phyloP scores from a whole-genome alignment of 2,329 filamentous ascomycete genomes.

The Penicillium hesseltinei region DNA sequence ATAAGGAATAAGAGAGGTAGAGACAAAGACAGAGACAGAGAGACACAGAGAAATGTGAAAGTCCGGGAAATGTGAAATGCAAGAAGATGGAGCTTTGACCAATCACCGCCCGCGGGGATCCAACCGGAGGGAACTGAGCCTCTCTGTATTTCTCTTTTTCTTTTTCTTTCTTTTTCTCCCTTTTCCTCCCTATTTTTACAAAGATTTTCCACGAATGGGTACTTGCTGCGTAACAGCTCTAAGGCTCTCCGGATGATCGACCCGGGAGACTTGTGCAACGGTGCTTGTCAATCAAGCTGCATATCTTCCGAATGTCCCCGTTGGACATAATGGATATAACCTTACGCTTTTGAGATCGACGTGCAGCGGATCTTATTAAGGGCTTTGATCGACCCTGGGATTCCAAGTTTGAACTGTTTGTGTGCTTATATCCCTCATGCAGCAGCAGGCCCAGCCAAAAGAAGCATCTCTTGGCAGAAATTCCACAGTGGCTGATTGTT shows the following conservation, averaged over 20 bases:
- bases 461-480: constrained; percentile 6
- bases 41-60: constrained; percentile 1
- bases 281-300: constrained; percentile 28
- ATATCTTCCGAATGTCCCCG: constrained; percentile 32
- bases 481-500: neutral
- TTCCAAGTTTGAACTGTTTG: constrained; percentile 21
- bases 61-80: neutral
- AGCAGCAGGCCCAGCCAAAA: constrained; percentile 18
- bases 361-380: constrained; percentile 15
- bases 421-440: constrained; percentile 20
- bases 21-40: constrained; percentile 8
- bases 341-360: constrained; percentile 12
- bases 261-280: constrained; percentile 31
- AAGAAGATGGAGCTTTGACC: constrained; percentile 17
- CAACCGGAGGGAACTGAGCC: constrained; percentile 2
- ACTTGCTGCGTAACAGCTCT: neutral
- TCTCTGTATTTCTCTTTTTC: constrained; percentile 1
- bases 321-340: constrained; percentile 22
- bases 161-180: neutral
- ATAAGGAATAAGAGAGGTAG: neutral
- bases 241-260: constrained; percentile 23
- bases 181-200: neutral
- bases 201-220: constrained; percentile 3
- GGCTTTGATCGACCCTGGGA: constrained; percentile 8
- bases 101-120: constrained; percentile 14